phyloP scores from a whole-genome alignment of 1,139 yeast species.

The Saccharomyces hybrid region DNA sequence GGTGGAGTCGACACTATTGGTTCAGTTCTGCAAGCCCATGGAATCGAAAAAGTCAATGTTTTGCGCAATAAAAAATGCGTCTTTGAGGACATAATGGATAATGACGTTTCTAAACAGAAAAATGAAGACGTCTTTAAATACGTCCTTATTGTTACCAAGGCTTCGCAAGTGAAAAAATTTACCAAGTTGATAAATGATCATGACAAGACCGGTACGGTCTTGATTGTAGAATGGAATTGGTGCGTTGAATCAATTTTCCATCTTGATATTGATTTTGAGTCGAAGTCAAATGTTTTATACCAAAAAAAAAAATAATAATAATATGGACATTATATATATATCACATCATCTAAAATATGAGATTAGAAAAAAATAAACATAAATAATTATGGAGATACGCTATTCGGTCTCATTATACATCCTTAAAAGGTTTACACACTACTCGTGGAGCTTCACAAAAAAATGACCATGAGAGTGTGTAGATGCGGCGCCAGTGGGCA shows the following conservation, averaged over 20 bases:
- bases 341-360: not conserved
- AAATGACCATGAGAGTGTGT: too few species aligned
- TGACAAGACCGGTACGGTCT: slow-evolving; percentile 22
- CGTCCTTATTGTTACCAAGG: slow-evolving; percentile 27
- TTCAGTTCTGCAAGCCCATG: slow-evolving; percentile 60
- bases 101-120: slow-evolving; percentile 14
- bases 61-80: slow-evolving; percentile 21
- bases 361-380: not conserved
- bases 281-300: not conserved
- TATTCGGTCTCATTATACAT: too few species aligned
- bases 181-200: slow-evolving; percentile 27
- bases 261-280: slow-evolving; percentile 27
- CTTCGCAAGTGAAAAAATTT: slow-evolving; percentile 39
- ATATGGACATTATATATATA: not conserved
- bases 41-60: slow-evolving; percentile 39
- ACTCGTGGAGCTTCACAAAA: too few species aligned
- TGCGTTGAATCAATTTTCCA: slow-evolving; percentile 52
- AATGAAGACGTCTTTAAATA: slow-evolving; percentile 14
- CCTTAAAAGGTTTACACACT: too few species aligned
- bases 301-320: not conserved
- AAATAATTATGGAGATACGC: too few species aligned
- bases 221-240: slow-evolving; percentile 60
- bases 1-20: slow-evolving; percentile 61
- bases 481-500: too few species aligned
- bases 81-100: slow-evolving; percentile 20